Evolutionary conservation across 495 filamentous ascomycete species (phyloP).

Genomic region (Penicillium coffeae): DNA sequence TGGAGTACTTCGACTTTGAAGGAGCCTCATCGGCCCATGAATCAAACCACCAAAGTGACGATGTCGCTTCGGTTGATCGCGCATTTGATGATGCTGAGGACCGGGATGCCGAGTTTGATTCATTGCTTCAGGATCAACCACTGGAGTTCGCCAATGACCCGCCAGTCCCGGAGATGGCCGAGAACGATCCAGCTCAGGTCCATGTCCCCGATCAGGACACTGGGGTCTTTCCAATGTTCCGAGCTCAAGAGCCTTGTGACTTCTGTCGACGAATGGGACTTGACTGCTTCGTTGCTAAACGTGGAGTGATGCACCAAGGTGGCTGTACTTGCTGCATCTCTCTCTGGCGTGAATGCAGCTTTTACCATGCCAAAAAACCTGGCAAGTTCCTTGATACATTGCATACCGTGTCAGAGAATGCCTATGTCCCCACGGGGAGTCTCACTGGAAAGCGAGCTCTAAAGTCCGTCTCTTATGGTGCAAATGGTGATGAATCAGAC

Average conservation of each 20-base stretch:
- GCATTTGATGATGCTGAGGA: slow-evolving; percentile 38
- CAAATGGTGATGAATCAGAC: slow-evolving; percentile 35
- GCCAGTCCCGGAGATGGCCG: slow-evolving; percentile 25
- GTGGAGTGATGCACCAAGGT: slow-evolving; percentile 58
- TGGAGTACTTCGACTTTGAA: slow-evolving; percentile 56
- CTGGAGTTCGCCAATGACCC: slow-evolving; percentile 34
- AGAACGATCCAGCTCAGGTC: slow-evolving; percentile 20
- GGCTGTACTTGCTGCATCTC: slow-evolving; percentile 77
- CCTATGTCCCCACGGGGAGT: slow-evolving; percentile 32
- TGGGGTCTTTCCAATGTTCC: slow-evolving; percentile 45
- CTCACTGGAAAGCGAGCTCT: slow-evolving; percentile 37
- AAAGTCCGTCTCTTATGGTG: slow-evolving; percentile 37
- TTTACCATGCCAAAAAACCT: slow-evolving; percentile 49
- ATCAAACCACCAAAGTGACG: slow-evolving; percentile 34
- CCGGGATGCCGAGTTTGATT: slow-evolving; percentile 29
- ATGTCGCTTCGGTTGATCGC: slow-evolving; percentile 39
- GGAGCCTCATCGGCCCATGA: slow-evolving; percentile 41
- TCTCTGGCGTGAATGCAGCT: slow-evolving; percentile 69
- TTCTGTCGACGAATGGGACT: slow-evolving; percentile 66
- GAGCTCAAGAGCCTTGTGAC: slow-evolving; percentile 58
- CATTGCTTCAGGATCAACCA: slow-evolving; percentile 35
- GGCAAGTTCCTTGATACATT: slow-evolving; percentile 49
- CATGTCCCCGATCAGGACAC: slow-evolving; percentile 31
- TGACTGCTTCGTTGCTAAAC: slow-evolving; percentile 69
- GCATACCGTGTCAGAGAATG: slow-evolving; percentile 48